Percentiles rank a stretch among this genome's conserved stretches.
Conservation (phyloP, 352 stramenopile species). For the Thraustochytrium striatum region DNA sequence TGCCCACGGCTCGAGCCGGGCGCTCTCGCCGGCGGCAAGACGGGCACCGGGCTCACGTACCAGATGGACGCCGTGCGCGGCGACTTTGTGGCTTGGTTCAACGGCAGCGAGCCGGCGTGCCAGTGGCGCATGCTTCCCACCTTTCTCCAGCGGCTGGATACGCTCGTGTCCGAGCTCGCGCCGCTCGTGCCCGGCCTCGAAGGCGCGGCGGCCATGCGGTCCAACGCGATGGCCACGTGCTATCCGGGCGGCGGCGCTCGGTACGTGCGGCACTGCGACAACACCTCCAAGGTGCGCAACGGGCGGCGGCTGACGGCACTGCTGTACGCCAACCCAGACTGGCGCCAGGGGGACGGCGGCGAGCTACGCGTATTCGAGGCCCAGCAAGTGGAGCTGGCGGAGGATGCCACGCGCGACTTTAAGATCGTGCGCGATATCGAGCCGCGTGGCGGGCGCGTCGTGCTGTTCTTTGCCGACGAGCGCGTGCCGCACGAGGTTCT, state of each 20-base stretch:
- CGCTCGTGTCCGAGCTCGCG: conserved; percentile 57
- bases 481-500: conserved; percentile 61
- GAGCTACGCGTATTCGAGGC: conserved; percentile 51
- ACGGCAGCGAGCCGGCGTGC: conserved; percentile 58
- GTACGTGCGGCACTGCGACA: conserved; percentile 63
- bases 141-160: conserved; percentile 36
- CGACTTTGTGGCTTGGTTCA: conserved; percentile 61
- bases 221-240: conserved; percentile 62
- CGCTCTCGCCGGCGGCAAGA: conserved; percentile 60
- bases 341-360: conserved; percentile 54
- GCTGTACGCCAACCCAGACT: conserved; percentile 61
- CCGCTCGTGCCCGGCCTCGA: conserved; percentile 57
- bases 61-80: conserved; percentile 60
- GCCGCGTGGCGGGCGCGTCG: conserved; percentile 54
- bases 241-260: conserved; percentile 57
- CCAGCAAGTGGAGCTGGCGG: conserved; percentile 47
- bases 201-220: conserved; percentile 52
- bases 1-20: conserved; percentile 52
- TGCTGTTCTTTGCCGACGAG: conserved; percentile 62
- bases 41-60: conserved; percentile 59
- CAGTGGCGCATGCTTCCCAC: conserved; percentile 47
- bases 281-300: conserved; percentile 61
- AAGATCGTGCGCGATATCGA: not conserved
- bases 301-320: conserved; percentile 58
- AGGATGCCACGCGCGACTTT: not conserved